Base-by-base conservation (phyloP, 768 basidiomycete species). In the Tricholoma hemisulphureum region DNA sequence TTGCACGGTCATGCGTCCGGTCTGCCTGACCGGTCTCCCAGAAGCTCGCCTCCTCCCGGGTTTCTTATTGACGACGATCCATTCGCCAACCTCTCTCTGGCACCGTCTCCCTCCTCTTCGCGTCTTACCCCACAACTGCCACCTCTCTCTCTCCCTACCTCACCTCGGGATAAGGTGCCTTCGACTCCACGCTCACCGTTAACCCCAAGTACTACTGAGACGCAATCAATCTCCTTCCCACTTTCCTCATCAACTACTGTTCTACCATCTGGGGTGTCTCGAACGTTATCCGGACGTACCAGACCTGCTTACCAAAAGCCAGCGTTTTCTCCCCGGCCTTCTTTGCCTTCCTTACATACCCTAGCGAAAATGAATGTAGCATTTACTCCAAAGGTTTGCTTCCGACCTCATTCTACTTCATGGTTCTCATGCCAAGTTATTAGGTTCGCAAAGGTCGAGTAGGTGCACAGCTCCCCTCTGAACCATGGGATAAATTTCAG, bases 31-130 rank as follows among this genome's bases (percentile, higher is more conserved):
- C 61, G 23, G 41, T 63, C 65, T 21, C 59, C 59, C 14, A 56
- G 53, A 64, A 46, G 61, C 61, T 77, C 76, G 11, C 73, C 76
- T 5, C 77, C 78, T 2, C 74, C 73, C 14, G 69, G 67, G n/a
- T 79, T 74, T 59, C 76, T 89, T 18, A 73, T 88, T 23, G 88
- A 89, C 63, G 84, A 86, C 52, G 89, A 91, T 63, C 89, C 89
- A 2, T 91, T 91, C 63, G 89, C 89, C 20, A 83, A 85, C 59
- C 74, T 87, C 13, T 73, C 78, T 34, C 53, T 69, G n/a, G 59
- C 61, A 34, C 64, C 67, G 21, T 57, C 57, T n/a, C 45, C 57
- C 34, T 58, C 52, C 43, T 51, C 46, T 37, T 56, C 48, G 55
- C 53, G 55, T 54, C 31, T 58, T 16, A 55, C 58, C 18, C 56